A percentile compares a stretch with the other conserved stretches of the same genome.
Evolutionary conservation across 345 rosid genomes (phyloP).

Genomic region (Triadica sebifera): DNA sequence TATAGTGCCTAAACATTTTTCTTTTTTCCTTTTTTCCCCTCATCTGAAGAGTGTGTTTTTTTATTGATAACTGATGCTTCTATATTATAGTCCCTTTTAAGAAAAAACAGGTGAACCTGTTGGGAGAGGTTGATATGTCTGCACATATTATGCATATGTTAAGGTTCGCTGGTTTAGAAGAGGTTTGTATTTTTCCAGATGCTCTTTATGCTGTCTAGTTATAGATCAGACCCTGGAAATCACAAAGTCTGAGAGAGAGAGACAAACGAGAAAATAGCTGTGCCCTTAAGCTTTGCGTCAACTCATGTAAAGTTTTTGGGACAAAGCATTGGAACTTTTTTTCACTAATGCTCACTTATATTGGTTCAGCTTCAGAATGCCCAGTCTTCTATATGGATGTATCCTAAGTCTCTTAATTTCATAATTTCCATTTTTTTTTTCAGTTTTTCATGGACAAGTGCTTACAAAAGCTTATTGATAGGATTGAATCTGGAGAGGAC

Average conservation of each 20-base stretch:
- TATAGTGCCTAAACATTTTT: background rate
- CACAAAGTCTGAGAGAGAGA: too few relatives aligned
- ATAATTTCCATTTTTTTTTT: slow-evolving; percentile 20
- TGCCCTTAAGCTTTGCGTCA: too few relatives aligned
- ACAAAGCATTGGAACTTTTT: background rate
- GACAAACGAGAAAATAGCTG: too few relatives aligned
- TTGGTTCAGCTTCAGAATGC: background rate
- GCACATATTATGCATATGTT: background rate
- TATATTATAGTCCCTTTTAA: background rate
- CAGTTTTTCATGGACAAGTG: slow-evolving; percentile 93
- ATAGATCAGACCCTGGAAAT: background rate
- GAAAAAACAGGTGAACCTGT: background rate
- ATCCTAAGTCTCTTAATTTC: slow-evolving; percentile 6
- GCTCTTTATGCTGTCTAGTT: background rate
- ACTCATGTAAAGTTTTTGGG: too few relatives aligned
- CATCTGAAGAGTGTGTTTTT: background rate
- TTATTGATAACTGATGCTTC: background rate
- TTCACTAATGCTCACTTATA: background rate
- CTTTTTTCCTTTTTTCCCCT: too few relatives aligned
- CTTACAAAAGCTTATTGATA: slow-evolving; percentile 70
- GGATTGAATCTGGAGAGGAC: slow-evolving; percentile 56
- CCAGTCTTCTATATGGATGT: background rate
- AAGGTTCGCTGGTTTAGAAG: background rate
- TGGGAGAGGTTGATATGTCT: background rate
- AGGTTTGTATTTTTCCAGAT: background rate